A percentile compares a stretch with the other conserved stretches of the same genome.
Conservation (phyloP, 2,329 filamentous ascomycete genomes). For the Pseudogymnoascus sp. region DNA sequence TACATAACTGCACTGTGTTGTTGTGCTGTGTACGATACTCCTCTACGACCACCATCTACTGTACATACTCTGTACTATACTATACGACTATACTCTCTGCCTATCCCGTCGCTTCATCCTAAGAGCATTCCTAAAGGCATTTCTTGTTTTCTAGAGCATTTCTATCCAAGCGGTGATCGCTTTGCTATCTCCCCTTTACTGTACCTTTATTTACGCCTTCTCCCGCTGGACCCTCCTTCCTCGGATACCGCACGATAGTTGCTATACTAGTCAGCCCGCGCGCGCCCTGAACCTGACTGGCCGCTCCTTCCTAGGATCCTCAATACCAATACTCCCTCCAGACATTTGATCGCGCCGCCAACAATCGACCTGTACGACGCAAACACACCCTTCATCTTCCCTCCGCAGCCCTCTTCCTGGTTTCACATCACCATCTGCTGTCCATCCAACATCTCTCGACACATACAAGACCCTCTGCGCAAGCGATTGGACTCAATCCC, state of each 20-base stretch:
- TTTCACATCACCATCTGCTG: background rate
- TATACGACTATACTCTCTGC: too few species aligned
- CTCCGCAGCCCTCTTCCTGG: background rate
- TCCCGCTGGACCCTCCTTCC: background rate
- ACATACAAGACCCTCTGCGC: background rate
- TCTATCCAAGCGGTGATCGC: background rate
- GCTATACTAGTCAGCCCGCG: background rate
- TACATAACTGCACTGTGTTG: background rate
- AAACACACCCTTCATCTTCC: background rate
- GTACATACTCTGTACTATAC: background rate
- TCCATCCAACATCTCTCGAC: background rate
- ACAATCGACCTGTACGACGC: background rate
- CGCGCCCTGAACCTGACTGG: background rate
- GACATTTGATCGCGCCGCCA: background rate
- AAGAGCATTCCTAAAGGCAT: background rate
- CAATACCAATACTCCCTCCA: background rate
- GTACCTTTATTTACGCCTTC: background rate
- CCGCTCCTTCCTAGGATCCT: background rate
- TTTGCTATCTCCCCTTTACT: background rate
- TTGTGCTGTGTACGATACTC: background rate
- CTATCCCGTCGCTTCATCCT: background rate
- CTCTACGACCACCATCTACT: background rate
- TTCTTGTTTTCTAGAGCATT: background rate
- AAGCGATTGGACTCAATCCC: background rate
- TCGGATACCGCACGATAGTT: background rate